phyloP scores from a whole-genome alignment of 345 rosid genomes.

The Cardiospermum halicacabum region DNA sequence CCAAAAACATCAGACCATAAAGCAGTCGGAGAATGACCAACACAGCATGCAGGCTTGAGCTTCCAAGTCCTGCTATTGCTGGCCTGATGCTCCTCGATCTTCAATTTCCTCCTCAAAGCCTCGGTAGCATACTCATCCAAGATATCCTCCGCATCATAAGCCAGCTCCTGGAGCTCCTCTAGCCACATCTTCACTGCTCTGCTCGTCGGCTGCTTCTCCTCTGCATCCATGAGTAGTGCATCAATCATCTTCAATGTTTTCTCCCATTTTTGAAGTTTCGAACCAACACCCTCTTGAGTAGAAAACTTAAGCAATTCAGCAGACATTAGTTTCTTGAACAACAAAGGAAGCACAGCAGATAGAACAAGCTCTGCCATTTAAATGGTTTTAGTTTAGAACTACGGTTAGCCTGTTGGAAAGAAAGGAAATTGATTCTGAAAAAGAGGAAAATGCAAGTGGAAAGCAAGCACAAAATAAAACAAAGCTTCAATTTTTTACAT shows the following conservation, averaged over 20 bases:
- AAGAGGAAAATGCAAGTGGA: too few species aligned
- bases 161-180: neutral
- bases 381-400: neutral
- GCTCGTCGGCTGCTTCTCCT: neutral
- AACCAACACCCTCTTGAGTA: neutral
- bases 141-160: conserved; percentile 11
- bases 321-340: neutral
- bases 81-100: neutral
- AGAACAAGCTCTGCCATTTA: neutral
- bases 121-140: conserved; percentile 4
- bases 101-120: neutral
- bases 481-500: too few species aligned
- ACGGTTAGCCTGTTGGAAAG: too few species aligned
- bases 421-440: too few species aligned
- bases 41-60: neutral
- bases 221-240: neutral
- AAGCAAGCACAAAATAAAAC: too few species aligned
- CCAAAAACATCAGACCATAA: neutral
- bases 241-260: neutral
- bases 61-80: neutral
- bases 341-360: neutral
- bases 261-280: neutral
- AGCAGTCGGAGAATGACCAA: neutral
- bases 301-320: neutral
- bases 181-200: conserved; percentile 1